Evolutionary conservation across 805 yeast genomes (phyloP).

Genomic region (Saccharomycodes ludwigii): DNA sequence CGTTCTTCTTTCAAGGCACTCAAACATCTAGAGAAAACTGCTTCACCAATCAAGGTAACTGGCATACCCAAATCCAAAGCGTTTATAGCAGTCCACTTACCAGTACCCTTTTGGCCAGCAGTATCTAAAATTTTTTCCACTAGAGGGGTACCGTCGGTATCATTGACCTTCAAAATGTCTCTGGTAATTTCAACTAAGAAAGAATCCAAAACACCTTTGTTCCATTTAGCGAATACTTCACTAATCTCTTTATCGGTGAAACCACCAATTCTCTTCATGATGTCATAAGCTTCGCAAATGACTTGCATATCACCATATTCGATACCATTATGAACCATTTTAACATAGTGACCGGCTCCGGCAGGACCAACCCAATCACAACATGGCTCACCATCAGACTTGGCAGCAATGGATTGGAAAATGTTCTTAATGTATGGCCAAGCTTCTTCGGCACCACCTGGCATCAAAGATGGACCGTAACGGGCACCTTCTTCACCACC

Average conservation of each 20-base stretch:
- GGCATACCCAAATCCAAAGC: conserved; percentile 98
- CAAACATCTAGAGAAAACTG: conserved; percentile 92
- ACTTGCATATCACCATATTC: conserved; percentile 99
- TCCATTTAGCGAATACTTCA: conserved; percentile 86
- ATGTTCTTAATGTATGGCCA: conserved; percentile 98
- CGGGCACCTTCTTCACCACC: conserved; percentile 99
- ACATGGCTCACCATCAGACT: conserved; percentile 97
- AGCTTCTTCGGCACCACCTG: conserved; percentile 96
- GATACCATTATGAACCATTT: conserved; percentile 99
- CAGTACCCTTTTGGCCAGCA: conserved; percentile 99
- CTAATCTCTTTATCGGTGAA: conserved; percentile 86
- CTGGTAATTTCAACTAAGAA: conserved; percentile 94
- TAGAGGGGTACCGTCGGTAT: conserved; percentile 81
- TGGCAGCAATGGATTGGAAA: conserved; percentile 93
- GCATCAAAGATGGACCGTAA: conserved; percentile 98
- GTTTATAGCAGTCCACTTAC: conserved; percentile 99
- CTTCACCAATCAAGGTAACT: conserved; percentile 96
- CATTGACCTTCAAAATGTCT: conserved; percentile 83
- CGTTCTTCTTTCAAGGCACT: conserved; percentile 91
- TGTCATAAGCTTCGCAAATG: conserved; percentile 95
- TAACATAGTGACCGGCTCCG: conserved; percentile 97
- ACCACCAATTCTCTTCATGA: conserved; percentile 89
- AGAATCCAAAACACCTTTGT: conserved; percentile 94
- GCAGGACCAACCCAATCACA: conserved; percentile 99
- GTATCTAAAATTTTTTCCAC: conserved; percentile 93